Evolutionary conservation across 805 yeast species (phyloP).

Genomic region (Barnettozyma wickerhamii): DNA sequence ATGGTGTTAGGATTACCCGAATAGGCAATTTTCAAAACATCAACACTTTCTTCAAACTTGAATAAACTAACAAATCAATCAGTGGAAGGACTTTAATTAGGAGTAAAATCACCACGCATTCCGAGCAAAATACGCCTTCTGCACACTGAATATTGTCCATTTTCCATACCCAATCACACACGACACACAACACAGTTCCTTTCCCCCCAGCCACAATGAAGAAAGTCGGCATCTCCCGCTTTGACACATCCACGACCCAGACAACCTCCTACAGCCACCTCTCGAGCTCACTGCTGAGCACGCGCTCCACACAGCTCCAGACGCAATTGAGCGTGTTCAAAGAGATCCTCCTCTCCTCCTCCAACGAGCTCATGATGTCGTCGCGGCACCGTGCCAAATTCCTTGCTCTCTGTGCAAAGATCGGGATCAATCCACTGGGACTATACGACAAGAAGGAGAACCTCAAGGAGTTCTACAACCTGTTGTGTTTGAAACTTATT

Average conservation of each 20-base stretch:
- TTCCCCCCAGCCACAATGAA: constrained; percentile 1
- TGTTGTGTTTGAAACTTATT: constrained; percentile 7
- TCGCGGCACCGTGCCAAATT: constrained; percentile 7
- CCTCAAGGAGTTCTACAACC: constrained; percentile 7
- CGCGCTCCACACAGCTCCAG: constrained; percentile 5
- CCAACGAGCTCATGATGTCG: constrained; percentile 7
- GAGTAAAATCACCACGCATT: too few species aligned
- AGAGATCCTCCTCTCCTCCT: constrained; percentile 9
- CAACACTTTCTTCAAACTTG: too few species aligned
- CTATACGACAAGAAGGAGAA: constrained; percentile 5
- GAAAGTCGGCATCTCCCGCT: constrained; percentile 8
- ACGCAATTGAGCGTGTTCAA: constrained; percentile 8
- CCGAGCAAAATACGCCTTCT: too few species aligned
- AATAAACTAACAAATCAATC: too few species aligned
- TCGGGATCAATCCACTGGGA: constrained; percentile 9
- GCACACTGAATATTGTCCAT: too few species aligned
- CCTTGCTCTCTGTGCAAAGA: constrained; percentile 5
- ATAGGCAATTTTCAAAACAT: too few species aligned
- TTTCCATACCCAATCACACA: too few species aligned
- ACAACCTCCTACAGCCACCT: constrained; percentile 5
- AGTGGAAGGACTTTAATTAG: too few species aligned
- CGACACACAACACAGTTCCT: too few species aligned
- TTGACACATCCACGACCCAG: constrained; percentile 5
- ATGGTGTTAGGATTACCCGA: too few species aligned
- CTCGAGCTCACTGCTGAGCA: constrained; percentile 3